phyloP scores from a whole-genome alignment of 306 rosid species.

The Sicyos edulis region DNA sequence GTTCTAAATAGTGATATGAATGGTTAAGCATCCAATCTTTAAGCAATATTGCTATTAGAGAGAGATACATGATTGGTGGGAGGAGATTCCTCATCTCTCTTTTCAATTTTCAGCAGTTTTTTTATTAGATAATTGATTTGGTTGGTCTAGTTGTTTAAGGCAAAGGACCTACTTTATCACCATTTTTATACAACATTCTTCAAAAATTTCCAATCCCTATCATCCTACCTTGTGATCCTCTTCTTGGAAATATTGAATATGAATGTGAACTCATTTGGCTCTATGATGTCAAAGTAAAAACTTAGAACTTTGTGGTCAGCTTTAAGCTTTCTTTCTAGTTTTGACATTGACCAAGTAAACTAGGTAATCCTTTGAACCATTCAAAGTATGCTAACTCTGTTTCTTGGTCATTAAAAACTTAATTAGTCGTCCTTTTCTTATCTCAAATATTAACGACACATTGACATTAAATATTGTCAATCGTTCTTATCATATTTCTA shows the following conservation, averaged over 20 bases:
- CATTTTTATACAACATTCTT: not conserved
- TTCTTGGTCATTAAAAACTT: no score
- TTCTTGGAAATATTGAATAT: not conserved
- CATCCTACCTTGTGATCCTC: not conserved
- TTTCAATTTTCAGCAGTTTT: not conserved
- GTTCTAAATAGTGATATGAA: not conserved
- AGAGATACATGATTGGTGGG: no score
- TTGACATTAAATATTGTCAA: no score
- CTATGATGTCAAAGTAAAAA: no score
- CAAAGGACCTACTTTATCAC: not conserved
- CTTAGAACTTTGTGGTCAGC: not conserved
- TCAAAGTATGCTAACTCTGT: no score
- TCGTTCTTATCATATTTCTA: no score
- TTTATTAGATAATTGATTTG: not conserved
- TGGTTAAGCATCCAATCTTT: slow-evolving; percentile 16
- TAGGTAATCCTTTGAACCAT: no score
- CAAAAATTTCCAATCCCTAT: not conserved
- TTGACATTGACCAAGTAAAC: not conserved
- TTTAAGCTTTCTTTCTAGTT: not conserved
- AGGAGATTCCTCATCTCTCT: no score
- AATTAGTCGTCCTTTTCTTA: no score
- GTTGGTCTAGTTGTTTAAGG: not conserved
- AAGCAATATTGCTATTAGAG: not conserved
- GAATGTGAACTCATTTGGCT: no score
- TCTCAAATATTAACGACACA: no score